Percentiles rank a stretch among this genome's conserved stretches.
Conservation (phyloP, 345 rosid genomes). For the Pistacia vera region DNA sequence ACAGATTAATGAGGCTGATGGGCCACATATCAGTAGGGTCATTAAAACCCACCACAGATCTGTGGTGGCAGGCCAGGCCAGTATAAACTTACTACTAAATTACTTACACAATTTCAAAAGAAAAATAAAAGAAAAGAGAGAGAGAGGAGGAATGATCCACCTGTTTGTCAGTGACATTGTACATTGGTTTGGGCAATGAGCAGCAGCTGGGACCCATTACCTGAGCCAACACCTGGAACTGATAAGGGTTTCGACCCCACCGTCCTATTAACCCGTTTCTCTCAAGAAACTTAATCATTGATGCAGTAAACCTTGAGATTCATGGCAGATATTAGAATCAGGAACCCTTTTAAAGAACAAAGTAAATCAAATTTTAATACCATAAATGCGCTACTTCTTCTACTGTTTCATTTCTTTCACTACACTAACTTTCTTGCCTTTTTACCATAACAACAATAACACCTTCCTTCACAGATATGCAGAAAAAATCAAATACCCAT, state of each 20-base stretch:
- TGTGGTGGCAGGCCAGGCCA: slow-evolving; percentile 19
- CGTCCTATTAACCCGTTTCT: slow-evolving; percentile 20
- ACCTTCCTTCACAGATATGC: no score
- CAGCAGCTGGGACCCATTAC: slow-evolving; percentile 61
- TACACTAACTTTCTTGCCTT: slow-evolving; percentile 20
- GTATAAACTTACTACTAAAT: not conserved
- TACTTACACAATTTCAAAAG: not conserved
- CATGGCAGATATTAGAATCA: slow-evolving; percentile 34
- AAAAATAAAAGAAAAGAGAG: not conserved
- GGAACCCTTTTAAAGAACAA: not conserved
- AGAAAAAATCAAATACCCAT: no score
- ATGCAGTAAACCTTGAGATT: slow-evolving; percentile 46
- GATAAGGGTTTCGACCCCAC: slow-evolving; percentile 50
- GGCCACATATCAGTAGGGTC: slow-evolving; percentile 27
- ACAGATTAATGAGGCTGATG: slow-evolving; percentile 23
- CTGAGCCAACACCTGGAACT: slow-evolving; percentile 78
- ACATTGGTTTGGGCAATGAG: slow-evolving; percentile 64
- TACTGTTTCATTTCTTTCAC: slow-evolving; percentile 39
- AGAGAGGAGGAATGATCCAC: slow-evolving; percentile 55
- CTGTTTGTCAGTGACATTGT: slow-evolving; percentile 77
- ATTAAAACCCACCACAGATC: slow-evolving; percentile 41
- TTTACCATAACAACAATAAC: not conserved
- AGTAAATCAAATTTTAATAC: not conserved
- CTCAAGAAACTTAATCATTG: slow-evolving; percentile 47
- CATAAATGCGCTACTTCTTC: not conserved